Evolutionary conservation across 768 basidiomycete genomes (phyloP), one percentile per base, ranked within the genome.

Genomic region (Candolleomyces aberdarensis): DNA sequence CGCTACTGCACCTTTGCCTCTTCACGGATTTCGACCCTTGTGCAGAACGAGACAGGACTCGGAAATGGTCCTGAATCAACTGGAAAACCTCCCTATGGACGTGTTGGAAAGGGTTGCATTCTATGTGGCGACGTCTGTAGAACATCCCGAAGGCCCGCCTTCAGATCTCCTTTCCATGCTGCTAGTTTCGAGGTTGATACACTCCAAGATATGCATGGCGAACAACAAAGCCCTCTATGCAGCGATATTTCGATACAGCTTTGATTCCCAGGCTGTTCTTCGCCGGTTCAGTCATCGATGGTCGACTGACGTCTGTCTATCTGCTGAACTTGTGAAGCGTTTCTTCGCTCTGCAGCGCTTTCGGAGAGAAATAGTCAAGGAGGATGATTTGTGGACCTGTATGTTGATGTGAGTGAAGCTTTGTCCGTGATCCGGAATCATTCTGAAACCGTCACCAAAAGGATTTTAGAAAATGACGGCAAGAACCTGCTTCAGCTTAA

Each of bases 361-460:
- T 59, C 76, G 77, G 55, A 60, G 56, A 9, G 65, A 61, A 55
- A 52, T 59, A 3, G 66, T 70, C 31, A 56, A 61, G 29, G 53
- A 58, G 32, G 74, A 81, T 54, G 83, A 83, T 63, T 70, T 85
- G 15, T 86, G 85, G 85, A 79, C 75, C 17, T 77, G 73, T 11
- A 84, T 81, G 62, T 59, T 85, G 40, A 83, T 86, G 82, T 74
- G 58, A 46, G 72, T 67, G 14, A 46, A 46, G 44, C 53, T 53
- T 40, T 59, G 49, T 20, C 26, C 8, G 22, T 17, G n/a, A 26
- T 22, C 49, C 52, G 40, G 43, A 43, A 58, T 44, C 44, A 53
- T 7, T 36, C 36, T 36, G 36, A 36, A 2, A 22, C 39, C 8
- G 20, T 55, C 29, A 11, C 39, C 43, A 43, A 22, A 17, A 75